These are phyloP conservation scores for Colletotrichum sp. DNA, from an alignment of 2,329 filamentous ascomycete genomes.

Conservation along the genomic window DNA sequence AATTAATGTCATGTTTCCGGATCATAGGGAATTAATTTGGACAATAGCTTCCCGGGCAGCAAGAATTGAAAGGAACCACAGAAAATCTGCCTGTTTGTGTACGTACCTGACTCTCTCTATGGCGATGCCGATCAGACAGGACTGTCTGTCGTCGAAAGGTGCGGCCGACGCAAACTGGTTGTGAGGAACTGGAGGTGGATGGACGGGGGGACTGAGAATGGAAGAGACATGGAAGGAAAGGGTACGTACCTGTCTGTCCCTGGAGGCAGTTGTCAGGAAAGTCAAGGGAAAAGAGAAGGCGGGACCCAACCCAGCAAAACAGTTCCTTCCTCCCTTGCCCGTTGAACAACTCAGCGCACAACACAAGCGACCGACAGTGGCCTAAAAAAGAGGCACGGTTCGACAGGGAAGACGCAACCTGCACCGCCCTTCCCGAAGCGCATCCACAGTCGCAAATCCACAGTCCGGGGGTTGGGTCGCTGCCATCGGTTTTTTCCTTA, in stretches of 20 bases:
- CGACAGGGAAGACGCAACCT: not conserved
- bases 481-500: not conserved
- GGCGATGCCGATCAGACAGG: not conserved
- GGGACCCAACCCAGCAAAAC: not conserved
- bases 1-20: not conserved
- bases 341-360: not conserved
- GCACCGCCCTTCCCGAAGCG: constrained; percentile 8
- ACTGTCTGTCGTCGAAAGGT: not conserved
- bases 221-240: not conserved
- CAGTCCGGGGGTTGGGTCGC: not conserved
- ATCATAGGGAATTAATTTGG: not conserved
- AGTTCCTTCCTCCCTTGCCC: not conserved
- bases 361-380: not conserved
- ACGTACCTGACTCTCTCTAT: not conserved
- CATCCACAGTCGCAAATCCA: not conserved
- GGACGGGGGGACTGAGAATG: not conserved
- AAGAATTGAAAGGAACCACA: not conserved
- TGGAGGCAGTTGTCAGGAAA: not conserved
- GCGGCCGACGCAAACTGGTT: not conserved
- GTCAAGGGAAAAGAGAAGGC: not conserved
- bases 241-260: not conserved
- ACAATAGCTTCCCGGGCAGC: not conserved
- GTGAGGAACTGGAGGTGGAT: not conserved
- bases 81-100: not conserved
- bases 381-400: not conserved